Conservation (phyloP, 106 monocot species). For the Gastrodia elata region DNA sequence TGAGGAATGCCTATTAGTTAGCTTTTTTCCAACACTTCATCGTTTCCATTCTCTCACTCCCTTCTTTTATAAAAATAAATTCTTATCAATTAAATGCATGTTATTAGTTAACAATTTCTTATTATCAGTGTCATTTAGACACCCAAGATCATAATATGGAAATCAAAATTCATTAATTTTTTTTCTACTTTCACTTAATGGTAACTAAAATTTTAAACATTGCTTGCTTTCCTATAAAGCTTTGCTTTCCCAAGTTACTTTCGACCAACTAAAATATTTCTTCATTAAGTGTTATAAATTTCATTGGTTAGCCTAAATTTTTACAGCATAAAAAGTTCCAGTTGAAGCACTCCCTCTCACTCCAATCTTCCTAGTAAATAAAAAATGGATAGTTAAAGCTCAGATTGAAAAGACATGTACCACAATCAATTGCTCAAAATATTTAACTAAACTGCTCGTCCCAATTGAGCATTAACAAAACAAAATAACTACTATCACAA, state of each 20-base stretch:
- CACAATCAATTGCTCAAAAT: neutral
- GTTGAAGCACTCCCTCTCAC: neutral
- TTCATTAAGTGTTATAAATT: neutral
- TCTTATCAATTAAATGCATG: neutral
- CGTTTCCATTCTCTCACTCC: neutral
- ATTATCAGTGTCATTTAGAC: neutral
- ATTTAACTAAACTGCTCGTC: neutral
- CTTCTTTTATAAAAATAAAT: neutral
- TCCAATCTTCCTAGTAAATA: neutral
- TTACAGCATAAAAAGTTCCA: neutral
- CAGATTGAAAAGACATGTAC: neutral
- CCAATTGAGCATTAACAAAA: neutral
- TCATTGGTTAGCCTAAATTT: neutral
- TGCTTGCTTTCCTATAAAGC: neutral
- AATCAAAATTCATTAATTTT: neutral
- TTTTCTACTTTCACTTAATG: neutral
- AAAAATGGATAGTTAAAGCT: neutral
- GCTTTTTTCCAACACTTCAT: too few species aligned
- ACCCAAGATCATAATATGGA: neutral
- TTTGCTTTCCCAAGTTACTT: neutral
- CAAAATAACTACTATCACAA: neutral
- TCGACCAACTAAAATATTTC: neutral
- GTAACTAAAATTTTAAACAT: neutral
- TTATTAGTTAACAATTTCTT: neutral
- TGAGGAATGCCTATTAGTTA: too few species aligned